These are phyloP conservation scores for Mycosarcoma maydis DNA, from an alignment of 1,284 basidiomycete species.

Conservation along the genomic window DNA sequence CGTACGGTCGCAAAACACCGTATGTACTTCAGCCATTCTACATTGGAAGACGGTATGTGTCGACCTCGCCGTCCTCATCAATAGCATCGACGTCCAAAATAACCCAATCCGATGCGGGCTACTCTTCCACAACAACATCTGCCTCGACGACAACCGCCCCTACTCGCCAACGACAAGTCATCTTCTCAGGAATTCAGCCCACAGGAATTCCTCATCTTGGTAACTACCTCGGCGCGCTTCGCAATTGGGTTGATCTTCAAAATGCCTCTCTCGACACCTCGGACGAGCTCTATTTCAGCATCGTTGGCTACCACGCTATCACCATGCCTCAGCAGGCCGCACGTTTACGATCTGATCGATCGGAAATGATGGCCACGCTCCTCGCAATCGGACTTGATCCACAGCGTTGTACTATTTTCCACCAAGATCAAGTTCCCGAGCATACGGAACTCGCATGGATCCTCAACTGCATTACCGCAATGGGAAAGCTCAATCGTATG, in stretches of 20 bases:
- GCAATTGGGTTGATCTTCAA: constrained; percentile 87
- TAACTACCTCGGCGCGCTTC: constrained; percentile 88
- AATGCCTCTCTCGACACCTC: constrained; percentile 71
- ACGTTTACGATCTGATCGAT: constrained; percentile 66
- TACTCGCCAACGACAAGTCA: constrained; percentile 65
- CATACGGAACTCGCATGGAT: constrained; percentile 94
- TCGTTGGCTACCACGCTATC: constrained; percentile 75
- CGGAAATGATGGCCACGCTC: constrained; percentile 83
- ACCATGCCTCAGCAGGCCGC: constrained; percentile 68
- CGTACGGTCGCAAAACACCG: neutral
- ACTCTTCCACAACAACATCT: neutral
- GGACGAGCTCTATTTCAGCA: constrained; percentile 75
- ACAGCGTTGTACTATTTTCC: constrained; percentile 79
- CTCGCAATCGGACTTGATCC: constrained; percentile 87
- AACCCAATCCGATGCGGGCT: neutral
- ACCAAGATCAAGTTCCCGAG: constrained; percentile 87
- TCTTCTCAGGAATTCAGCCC: constrained; percentile 85
- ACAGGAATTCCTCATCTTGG: constrained; percentile 89
- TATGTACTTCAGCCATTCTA: too few relatives aligned
- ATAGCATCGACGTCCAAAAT: constrained; percentile 7
- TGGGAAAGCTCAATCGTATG: constrained; percentile 86
- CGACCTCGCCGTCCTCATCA: constrained; percentile 2
- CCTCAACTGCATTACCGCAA: constrained; percentile 82
- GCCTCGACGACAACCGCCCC: neutral
- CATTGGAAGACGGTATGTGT: neutral